Evolutionary conservation across 1,139 yeast species (phyloP).

Genomic region (Pichia sp.): DNA sequence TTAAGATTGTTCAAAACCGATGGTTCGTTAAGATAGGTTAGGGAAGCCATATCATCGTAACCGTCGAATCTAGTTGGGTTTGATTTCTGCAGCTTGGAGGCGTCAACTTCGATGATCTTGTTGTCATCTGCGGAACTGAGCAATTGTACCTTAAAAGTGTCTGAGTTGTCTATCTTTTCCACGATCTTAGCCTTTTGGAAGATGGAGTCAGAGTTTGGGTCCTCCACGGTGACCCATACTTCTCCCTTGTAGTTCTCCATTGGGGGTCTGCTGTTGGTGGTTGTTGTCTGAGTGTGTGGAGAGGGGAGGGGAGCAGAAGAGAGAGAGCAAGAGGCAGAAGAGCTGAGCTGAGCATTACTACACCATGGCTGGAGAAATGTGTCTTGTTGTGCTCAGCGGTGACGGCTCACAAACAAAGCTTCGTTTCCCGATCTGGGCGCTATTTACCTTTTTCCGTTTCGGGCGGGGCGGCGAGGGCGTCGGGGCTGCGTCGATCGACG

Average conservation of each 20-base stretch:
- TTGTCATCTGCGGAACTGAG: slow-evolving; percentile 35
- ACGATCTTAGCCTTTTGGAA: slow-evolving; percentile 71
- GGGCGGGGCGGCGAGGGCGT: too few relatives aligned
- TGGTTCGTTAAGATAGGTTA: slow-evolving; percentile 93
- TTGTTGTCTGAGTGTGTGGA: too few relatives aligned
- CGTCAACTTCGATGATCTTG: slow-evolving; percentile 34
- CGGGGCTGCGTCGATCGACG: too few relatives aligned
- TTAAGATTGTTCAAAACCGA: slow-evolving; percentile 83
- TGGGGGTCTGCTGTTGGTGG: too few relatives aligned
- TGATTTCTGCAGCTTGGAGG: slow-evolving; percentile 57
- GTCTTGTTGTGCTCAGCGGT: too few relatives aligned
- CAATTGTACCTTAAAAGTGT: slow-evolving; percentile 47
- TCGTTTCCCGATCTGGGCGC: too few relatives aligned
- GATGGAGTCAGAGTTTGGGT: slow-evolving; percentile 35
- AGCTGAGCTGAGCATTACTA: too few relatives aligned
- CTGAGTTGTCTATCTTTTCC: slow-evolving; percentile 50
- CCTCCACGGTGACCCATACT: slow-evolving; percentile 85
- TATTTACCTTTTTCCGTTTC: too few relatives aligned
- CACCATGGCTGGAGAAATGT: too few relatives aligned
- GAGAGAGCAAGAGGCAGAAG: too few relatives aligned
- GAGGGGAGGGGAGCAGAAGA: too few relatives aligned
- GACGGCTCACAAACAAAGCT: too few relatives aligned
- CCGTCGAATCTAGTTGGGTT: slow-evolving; percentile 93
- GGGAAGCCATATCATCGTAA: slow-evolving; percentile 93
- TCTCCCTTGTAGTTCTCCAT: slow-evolving; percentile 18